Evolutionary conservation across 371 early-diverging fungal genomes (phyloP).

Genomic region (Fennellomyces sp.): DNA sequence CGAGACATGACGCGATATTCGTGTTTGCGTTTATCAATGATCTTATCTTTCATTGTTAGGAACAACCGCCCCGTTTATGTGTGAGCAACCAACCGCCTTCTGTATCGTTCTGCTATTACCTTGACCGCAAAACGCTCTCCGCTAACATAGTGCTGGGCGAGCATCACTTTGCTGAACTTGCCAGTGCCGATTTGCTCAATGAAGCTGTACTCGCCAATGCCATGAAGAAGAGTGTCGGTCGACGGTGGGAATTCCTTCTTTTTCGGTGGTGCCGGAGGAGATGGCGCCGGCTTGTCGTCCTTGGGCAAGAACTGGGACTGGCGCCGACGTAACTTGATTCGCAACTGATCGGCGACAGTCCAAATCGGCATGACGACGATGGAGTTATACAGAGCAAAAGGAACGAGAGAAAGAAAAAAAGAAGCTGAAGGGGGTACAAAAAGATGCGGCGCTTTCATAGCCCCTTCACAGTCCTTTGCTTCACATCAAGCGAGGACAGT

Average conservation of each 20-base stretch:
- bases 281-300: conserved; percentile 1
- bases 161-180: conserved; percentile 88
- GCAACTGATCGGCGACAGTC: conserved; percentile 38
- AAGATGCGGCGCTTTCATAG: no score
- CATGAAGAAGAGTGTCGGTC: conserved; percentile 57
- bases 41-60: no score
- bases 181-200: conserved; percentile 84
- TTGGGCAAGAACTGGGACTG: conserved; percentile 32
- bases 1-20: conserved; percentile 79
- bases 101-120: conserved; percentile 21
- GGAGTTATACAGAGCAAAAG: neutral
- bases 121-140: conserved; percentile 61
- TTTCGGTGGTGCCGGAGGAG: conserved; percentile 6
- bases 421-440: neutral
- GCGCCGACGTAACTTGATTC: conserved; percentile 38
- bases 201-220: conserved; percentile 84
- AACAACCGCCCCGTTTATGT: no score
- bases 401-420: neutral
- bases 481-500: neutral
- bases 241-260: conserved; percentile 35
- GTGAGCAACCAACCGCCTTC: neutral
- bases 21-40: conserved; percentile 84
- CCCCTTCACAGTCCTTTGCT: no score
- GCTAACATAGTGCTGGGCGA: conserved; percentile 79
- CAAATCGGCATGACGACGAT: conserved; percentile 31